Conservation (phyloP, 805 yeast species). For the Sugiyamaella lignohabitans region DNA sequence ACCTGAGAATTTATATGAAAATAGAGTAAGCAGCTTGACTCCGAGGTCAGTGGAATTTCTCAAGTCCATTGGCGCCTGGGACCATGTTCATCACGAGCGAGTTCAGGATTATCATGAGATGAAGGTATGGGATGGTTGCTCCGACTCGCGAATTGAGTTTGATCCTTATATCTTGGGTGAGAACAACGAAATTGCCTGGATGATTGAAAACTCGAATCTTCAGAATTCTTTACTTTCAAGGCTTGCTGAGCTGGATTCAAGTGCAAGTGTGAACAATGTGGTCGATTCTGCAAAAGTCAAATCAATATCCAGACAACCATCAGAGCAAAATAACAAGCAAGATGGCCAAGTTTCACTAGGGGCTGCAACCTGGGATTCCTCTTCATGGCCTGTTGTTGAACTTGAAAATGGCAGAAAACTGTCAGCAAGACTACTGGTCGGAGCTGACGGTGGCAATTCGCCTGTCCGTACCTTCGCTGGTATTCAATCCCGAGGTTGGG, state of each 20-base stretch:
- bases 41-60: slow-evolving; percentile 69
- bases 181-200: slow-evolving; percentile 50
- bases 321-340: slow-evolving; percentile 1
- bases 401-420: slow-evolving; percentile 58
- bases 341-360: slow-evolving; percentile 23
- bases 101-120: slow-evolving; percentile 74
- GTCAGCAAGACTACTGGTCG: slow-evolving; percentile 72
- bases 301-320: slow-evolving; percentile 36
- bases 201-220: slow-evolving; percentile 83
- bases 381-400: slow-evolving; percentile 68
- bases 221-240: slow-evolving; percentile 64
- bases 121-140: slow-evolving; percentile 79
- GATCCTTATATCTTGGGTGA: slow-evolving; percentile 37
- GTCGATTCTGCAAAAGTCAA: slow-evolving; percentile 47
- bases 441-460: slow-evolving; percentile 94
- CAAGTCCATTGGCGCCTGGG: slow-evolving; percentile 70
- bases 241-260: slow-evolving; percentile 36
- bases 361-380: slow-evolving; percentile 14
- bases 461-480: slow-evolving; percentile 80
- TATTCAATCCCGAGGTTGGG: slow-evolving; percentile 89
- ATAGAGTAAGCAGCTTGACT: slow-evolving; percentile 80
- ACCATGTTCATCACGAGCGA: slow-evolving; percentile 59
- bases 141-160: slow-evolving; percentile 64
- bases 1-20: slow-evolving; percentile 49
- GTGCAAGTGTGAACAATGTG: slow-evolving; percentile 9